These are phyloP conservation scores for Hymenotorrendiella dingleyae DNA, from an alignment of 2,329 filamentous ascomycete species.

Conservation along the genomic window DNA sequence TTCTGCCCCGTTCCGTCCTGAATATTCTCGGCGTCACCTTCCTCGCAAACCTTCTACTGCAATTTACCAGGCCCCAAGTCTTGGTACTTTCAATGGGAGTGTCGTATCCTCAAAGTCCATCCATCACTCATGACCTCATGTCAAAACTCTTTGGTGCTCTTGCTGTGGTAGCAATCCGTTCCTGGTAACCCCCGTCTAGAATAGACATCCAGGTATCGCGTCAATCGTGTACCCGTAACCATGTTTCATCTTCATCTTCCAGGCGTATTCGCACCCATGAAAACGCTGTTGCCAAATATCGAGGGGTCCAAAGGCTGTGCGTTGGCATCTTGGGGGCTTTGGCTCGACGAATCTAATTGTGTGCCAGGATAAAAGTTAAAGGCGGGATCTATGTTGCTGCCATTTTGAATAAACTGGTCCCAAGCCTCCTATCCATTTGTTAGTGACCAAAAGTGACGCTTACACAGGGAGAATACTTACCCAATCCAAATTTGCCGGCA, in stretches of 20 bases:
- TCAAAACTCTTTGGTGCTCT: not conserved
- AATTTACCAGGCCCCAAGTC: not conserved
- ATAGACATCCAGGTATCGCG: too few species aligned
- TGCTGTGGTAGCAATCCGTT: not conserved
- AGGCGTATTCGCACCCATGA: constrained; percentile 32
- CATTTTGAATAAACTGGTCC: constrained; percentile 63
- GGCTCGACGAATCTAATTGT: constrained; percentile 13
- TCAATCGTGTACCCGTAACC: too few species aligned
- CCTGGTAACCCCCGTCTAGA: too few species aligned
- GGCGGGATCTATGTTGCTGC: constrained; percentile 31
- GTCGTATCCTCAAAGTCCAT: not conserved
- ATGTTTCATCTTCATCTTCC: too few species aligned
- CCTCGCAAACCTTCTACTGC: not conserved
- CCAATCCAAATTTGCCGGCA: constrained; percentile 56
- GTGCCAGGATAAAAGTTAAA: constrained; percentile 29
- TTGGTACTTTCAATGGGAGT: not conserved
- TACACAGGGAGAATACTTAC: constrained; percentile 37
- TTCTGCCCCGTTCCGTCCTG: not conserved
- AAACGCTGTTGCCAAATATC: constrained; percentile 25
- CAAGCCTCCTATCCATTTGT: constrained; percentile 50
- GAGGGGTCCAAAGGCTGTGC: not conserved
- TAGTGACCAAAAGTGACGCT: not conserved
- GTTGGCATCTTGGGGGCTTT: constrained; percentile 9
- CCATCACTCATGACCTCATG: not conserved
- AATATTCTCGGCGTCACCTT: not conserved